A percentile compares a stretch with the other conserved stretches of the same genome.
Evolutionary conservation across 305 asterid species (phyloP).

Genomic region (Galium porrigens): DNA sequence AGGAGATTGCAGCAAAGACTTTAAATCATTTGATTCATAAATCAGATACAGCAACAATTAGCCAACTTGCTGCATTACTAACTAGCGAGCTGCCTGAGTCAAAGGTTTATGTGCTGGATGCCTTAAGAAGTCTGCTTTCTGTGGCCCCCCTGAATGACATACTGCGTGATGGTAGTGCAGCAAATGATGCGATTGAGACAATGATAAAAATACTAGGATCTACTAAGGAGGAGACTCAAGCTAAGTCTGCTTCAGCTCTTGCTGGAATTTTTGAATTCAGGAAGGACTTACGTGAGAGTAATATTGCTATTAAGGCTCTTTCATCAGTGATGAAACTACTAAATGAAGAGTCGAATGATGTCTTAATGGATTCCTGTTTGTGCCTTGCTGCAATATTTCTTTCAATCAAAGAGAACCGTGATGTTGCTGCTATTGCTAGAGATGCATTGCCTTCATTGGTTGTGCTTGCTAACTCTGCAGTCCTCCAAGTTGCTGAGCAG

Average conservation of each 20-base stretch:
- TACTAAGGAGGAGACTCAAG: conserved; percentile 83
- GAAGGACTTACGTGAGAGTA: conserved; percentile 86
- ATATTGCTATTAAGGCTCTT: conserved; percentile 56
- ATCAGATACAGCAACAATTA: conserved; percentile 94
- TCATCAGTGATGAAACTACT: conserved; percentile 52
- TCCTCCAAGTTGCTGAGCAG: conserved; percentile 73
- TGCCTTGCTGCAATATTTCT: conserved; percentile 90
- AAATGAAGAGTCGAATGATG: conserved; percentile 48
- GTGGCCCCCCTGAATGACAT: conserved; percentile 74
- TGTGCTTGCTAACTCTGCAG: conserved; percentile 62
- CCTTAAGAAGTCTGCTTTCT: conserved; percentile 78
- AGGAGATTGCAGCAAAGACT: conserved; percentile 94
- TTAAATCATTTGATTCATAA: conserved; percentile 94
- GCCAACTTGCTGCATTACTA: conserved; percentile 91
- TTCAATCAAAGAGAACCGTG: conserved; percentile 72
- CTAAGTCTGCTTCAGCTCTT: conserved; percentile 80
- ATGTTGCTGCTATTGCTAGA: conserved; percentile 65
- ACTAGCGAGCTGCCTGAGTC: conserved; percentile 94
- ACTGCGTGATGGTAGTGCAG: conserved; percentile 93
- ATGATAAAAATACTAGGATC: conserved; percentile 75
- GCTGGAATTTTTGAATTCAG: conserved; percentile 74
- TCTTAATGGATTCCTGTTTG: conserved; percentile 56
- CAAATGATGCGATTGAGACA: conserved; percentile 91
- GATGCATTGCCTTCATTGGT: conserved; percentile 56
- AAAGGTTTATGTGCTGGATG: conserved; percentile 78